These are phyloP conservation scores for Triangularia verruculosa DNA, from an alignment of 2,329 filamentous ascomycete genomes.

Conservation along the genomic window DNA sequence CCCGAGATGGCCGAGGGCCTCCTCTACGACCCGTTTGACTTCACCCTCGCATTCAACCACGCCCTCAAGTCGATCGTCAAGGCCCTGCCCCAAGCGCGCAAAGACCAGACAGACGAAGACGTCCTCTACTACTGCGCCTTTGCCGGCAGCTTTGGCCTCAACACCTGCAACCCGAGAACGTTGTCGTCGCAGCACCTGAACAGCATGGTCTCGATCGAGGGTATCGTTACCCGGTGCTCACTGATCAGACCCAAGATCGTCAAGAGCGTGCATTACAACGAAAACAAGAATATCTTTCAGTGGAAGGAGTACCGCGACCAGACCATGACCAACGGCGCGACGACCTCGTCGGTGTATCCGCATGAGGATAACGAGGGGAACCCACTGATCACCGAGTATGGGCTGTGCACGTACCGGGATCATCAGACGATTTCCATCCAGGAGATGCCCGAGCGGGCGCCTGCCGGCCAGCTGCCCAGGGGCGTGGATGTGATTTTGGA, in stretches of 20 bases:
- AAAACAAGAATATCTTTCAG: conserved; percentile 80
- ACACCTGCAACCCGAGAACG: conserved; percentile 90
- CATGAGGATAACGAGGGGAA: conserved; percentile 92
- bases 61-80: conserved; percentile 87
- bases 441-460: conserved; percentile 97
- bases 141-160: conserved; percentile 91
- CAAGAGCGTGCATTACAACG: conserved; percentile 96
- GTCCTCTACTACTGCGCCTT: conserved; percentile 95
- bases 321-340: conserved; percentile 91
- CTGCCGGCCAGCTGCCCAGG: conserved; percentile 89
- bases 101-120: conserved; percentile 74
- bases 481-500: conserved; percentile 96
- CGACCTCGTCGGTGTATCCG: conserved; percentile 88
- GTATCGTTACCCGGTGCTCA: conserved; percentile 94
- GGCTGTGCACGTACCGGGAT: conserved; percentile 91
- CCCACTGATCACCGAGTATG: conserved; percentile 90
- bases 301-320: conserved; percentile 92
- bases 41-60: conserved; percentile 79
- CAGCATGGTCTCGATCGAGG: conserved; percentile 94
- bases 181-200: conserved; percentile 87
- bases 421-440: conserved; percentile 98
- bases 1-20: conserved; percentile 75
- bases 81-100: conserved; percentile 71
- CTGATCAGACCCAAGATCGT: conserved; percentile 96
- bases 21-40: conserved; percentile 84